These are phyloP conservation scores for Arachis hypogaea DNA, from an alignment of 306 rosid genomes.

Conservation along the genomic window DNA sequence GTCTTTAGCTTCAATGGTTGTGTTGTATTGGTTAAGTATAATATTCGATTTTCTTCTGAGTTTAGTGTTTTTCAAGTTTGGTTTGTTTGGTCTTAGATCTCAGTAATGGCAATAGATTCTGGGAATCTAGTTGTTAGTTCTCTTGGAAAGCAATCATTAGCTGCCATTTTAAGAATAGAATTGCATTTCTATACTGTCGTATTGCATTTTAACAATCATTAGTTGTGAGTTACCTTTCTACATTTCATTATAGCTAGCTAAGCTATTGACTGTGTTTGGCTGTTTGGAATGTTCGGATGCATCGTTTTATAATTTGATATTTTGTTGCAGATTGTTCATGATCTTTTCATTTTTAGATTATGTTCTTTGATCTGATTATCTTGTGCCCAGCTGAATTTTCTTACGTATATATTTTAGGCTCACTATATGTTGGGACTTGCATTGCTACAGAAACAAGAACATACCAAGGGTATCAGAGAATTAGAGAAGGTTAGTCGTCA, in stretches of 20 bases:
- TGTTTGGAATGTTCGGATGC: neutral
- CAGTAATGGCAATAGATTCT: neutral
- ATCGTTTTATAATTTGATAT: conserved; percentile 15
- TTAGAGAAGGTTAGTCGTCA: conserved; percentile 72
- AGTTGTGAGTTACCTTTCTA: too few relatives aligned
- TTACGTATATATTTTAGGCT: conserved; percentile 59
- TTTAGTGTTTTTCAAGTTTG: conserved; percentile 6
- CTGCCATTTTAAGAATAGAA: neutral
- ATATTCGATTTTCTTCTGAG: conserved; percentile 11
- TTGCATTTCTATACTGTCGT: neutral
- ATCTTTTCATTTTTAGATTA: neutral
- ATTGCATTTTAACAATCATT: too few relatives aligned
- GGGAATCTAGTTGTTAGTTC: neutral
- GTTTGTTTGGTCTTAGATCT: neutral
- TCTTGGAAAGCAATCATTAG: conserved; percentile 18
- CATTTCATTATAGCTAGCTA: neutral
- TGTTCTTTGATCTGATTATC: conserved; percentile 27
- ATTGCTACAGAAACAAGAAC: conserved; percentile 61
- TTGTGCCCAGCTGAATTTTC: conserved; percentile 25
- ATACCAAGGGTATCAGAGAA: conserved; percentile 68
- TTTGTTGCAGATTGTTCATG: conserved; percentile 28
- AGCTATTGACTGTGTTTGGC: neutral
- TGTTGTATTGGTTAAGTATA: conserved; percentile 12
- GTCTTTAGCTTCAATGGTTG: conserved; percentile 23
- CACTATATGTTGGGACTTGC: conserved; percentile 94